These are phyloP conservation scores for Besnoitia besnoiti DNA, from an alignment of 169 alveolate genomes.

Conservation along the genomic window DNA sequence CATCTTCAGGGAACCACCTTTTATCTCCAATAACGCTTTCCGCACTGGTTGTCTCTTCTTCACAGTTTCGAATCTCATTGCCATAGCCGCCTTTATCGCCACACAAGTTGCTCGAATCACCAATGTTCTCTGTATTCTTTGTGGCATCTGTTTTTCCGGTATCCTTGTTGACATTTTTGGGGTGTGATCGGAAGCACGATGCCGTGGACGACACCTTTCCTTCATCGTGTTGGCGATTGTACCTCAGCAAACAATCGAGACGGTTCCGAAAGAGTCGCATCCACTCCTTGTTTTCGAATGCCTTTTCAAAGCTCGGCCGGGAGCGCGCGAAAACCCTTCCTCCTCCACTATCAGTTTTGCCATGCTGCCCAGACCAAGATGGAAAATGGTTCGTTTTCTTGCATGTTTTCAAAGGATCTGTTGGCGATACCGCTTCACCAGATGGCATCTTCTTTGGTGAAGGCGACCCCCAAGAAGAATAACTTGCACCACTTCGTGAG, in stretches of 20 bases:
- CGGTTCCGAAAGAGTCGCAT: conserved; percentile 15
- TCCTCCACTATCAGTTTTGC: neutral
- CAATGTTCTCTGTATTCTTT: too few species aligned
- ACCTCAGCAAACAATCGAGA: conserved; percentile 21
- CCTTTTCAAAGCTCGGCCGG: conserved; percentile 21
- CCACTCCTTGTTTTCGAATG: conserved; percentile 19
- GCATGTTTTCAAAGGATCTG: neutral
- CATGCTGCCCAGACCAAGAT: neutral
- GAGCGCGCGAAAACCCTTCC: neutral
- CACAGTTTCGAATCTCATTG: too few species aligned
- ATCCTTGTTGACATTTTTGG: neutral
- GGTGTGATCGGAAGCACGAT: neutral
- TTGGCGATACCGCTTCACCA: neutral
- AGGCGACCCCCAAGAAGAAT: neutral
- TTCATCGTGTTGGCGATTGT: neutral
- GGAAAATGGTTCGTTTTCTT: neutral
- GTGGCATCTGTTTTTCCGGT: neutral
- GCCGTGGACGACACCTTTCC: neutral
- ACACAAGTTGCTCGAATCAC: too few species aligned
- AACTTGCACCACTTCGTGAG: neutral
- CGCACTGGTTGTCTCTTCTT: neutral
- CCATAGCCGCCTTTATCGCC: too few species aligned
- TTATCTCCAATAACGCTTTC: neutral
- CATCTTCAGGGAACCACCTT: neutral
- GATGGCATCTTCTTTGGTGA: neutral